Percentiles rank a stretch among this genome's conserved stretches.
Conservation (phyloP, 2,329 filamentous ascomycete species). For the Phyllosticta paracitricarpa region DNA sequence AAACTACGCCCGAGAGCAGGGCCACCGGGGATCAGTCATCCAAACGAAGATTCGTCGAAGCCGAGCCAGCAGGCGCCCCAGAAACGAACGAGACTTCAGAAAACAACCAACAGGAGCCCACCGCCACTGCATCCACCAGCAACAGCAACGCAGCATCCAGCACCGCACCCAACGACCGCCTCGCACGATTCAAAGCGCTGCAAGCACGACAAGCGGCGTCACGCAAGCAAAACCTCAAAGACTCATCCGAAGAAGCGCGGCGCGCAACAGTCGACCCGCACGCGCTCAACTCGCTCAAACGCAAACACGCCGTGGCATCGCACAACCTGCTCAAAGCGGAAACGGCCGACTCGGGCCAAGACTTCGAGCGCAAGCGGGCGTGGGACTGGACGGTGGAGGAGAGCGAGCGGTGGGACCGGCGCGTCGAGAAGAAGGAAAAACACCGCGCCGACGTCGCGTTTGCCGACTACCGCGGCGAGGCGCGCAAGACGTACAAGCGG, state of each 20-base stretch:
- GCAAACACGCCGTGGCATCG: conserved; percentile 5
- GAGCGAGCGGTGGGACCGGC: conserved; percentile 77
- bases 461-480: conserved; percentile 77
- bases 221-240: conserved; percentile 9
- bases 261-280: conserved; percentile 67
- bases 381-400: conserved; percentile 8
- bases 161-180: neutral
- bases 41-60: conserved; percentile 24
- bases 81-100: neutral
- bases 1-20: conserved; percentile 24
- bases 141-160: neutral
- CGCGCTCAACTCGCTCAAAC: conserved; percentile 70
- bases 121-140: conserved; percentile 57
- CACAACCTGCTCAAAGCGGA: conserved; percentile 69
- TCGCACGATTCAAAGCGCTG: conserved; percentile 5
- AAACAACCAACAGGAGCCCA: neutral
- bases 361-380: conserved; percentile 64
- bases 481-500: conserved; percentile 86
- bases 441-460: conserved; percentile 82
- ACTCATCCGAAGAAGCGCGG: conserved; percentile 2
- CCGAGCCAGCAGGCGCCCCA: neutral
- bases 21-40: conserved; percentile 19
- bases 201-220: conserved; percentile 7
- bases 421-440: conserved; percentile 73
- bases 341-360: conserved; percentile 71